A percentile compares a stretch with the other conserved stretches of the same genome.
Evolutionary conservation across 768 basidiomycete species (phyloP).

Genomic region (Imleria badia): DNA sequence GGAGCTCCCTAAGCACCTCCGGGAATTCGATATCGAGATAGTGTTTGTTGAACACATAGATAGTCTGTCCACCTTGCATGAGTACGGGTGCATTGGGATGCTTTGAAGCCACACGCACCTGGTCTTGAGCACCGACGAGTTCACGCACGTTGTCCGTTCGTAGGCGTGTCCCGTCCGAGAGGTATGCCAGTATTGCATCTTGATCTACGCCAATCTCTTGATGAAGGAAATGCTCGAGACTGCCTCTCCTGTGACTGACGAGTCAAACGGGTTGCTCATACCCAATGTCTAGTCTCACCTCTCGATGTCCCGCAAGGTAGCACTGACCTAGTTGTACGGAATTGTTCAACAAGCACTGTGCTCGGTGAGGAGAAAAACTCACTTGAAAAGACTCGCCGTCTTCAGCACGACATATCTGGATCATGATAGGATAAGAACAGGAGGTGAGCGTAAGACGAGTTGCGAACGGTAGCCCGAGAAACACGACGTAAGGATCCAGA

Average conservation of each 20-base stretch:
- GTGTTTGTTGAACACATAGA: slow-evolving; percentile 83
- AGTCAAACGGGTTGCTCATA: slow-evolving; percentile 8
- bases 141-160: slow-evolving; percentile 73
- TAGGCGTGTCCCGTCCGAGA: slow-evolving; percentile 76
- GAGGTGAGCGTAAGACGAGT: background rate
- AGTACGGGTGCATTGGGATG: background rate
- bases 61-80: slow-evolving; percentile 44
- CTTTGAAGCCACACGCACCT: slow-evolving; percentile 45
- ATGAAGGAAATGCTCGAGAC: slow-evolving; percentile 69
- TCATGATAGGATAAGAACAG: slow-evolving; percentile 39
- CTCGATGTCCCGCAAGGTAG: slow-evolving; percentile 74
- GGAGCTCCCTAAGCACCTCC: slow-evolving; percentile 64
- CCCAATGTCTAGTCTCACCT: slow-evolving; percentile 42
- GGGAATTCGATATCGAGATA: slow-evolving; percentile 71
- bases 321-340: slow-evolving; percentile 42
- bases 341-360: background rate
- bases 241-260: slow-evolving; percentile 47
- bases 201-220: slow-evolving; percentile 71
- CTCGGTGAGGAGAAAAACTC: slow-evolving; percentile 9
- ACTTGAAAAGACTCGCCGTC: slow-evolving; percentile 64
- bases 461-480: slow-evolving; percentile 2
- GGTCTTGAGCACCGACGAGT: slow-evolving; percentile 70
- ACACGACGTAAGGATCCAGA: slow-evolving; percentile 20
- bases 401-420: slow-evolving; percentile 65
- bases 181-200: slow-evolving; percentile 70